A percentile compares a stretch with the other conserved stretches of the same genome.
phyloP scores from a whole-genome alignment of 257 asterid species.

The Nicotiana undulata region DNA sequence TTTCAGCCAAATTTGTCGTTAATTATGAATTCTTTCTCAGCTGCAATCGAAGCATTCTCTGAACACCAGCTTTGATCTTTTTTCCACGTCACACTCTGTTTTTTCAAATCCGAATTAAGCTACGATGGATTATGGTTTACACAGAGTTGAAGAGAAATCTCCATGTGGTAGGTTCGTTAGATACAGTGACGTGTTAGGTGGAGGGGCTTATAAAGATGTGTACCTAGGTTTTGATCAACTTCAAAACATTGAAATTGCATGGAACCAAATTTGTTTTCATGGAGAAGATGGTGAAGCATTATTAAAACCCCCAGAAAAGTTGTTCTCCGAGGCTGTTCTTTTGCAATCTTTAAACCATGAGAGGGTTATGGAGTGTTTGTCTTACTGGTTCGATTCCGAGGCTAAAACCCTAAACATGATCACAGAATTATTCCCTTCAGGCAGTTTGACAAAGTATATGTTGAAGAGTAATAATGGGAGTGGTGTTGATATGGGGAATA shows the following conservation, averaged over 20 bases:
- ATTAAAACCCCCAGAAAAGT: background rate
- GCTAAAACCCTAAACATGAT: constrained; percentile 22
- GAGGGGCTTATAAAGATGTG: too few species aligned
- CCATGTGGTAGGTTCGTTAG: too few species aligned
- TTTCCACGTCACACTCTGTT: background rate
- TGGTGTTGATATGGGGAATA: constrained; percentile 1
- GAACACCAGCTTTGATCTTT: constrained; percentile 19
- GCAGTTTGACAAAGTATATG: constrained; percentile 20
- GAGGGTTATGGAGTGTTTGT: constrained; percentile 29
- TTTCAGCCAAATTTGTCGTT: constrained; percentile 4
- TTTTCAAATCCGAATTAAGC: constrained; percentile 9
- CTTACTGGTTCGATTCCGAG: constrained; percentile 28
- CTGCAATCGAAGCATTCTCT: constrained; percentile 55
- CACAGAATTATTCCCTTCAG: constrained; percentile 27
- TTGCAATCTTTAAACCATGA: constrained; percentile 27
- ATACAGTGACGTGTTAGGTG: too few species aligned
- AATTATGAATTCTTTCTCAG: constrained; percentile 37
- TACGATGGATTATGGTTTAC: background rate
- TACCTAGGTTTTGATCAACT: constrained; percentile 24
- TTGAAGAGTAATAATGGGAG: background rate
- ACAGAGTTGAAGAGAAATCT: too few species aligned
- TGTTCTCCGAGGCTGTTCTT: constrained; percentile 22
- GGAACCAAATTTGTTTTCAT: constrained; percentile 25
- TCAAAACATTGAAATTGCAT: constrained; percentile 23
- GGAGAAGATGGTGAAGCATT: background rate